Evolutionary conservation across 805 yeast genomes (phyloP).

Genomic region (Nakazawaea populi): DNA sequence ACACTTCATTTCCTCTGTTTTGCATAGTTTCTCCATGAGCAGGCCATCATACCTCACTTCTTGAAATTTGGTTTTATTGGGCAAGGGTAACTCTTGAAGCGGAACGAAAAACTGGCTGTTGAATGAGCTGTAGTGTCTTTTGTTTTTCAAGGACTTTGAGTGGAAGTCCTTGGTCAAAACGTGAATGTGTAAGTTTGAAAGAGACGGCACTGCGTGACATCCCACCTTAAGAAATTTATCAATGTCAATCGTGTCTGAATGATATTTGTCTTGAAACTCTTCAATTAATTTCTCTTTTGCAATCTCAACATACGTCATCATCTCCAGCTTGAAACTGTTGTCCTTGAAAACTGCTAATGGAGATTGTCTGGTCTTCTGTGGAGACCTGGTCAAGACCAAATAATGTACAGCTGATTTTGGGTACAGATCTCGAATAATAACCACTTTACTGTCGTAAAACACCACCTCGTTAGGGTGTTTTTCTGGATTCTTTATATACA

Average conservation of each 20-base stretch:
- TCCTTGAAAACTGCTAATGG: conserved; percentile 48
- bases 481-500: conserved; percentile 44
- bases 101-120: conserved; percentile 57
- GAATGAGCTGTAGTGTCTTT: conserved; percentile 68
- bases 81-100: conserved; percentile 43
- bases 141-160: conserved; percentile 49
- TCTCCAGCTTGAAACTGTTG: conserved; percentile 21
- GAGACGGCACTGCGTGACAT: conserved; percentile 65
- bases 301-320: conserved; percentile 28
- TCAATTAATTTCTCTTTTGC: conserved; percentile 22
- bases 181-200: conserved; percentile 68
- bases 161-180: conserved; percentile 60
- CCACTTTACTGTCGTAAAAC: conserved; percentile 43
- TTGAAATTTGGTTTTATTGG: conserved; percentile 17
- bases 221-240: conserved; percentile 43
- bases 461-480: conserved; percentile 30
- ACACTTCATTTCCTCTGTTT: conserved; percentile 33
- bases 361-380: conserved; percentile 32
- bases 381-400: conserved; percentile 51
- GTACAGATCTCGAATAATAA: conserved; percentile 52
- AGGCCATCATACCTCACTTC: conserved; percentile 35
- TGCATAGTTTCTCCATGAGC: conserved; percentile 31
- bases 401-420: conserved; percentile 62
- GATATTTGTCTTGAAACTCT: conserved; percentile 14
- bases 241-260: conserved; percentile 21